These are phyloP conservation scores for Aspergillus homomorphus DNA, from an alignment of 495 filamentous ascomycete genomes.

Conservation along the genomic window DNA sequence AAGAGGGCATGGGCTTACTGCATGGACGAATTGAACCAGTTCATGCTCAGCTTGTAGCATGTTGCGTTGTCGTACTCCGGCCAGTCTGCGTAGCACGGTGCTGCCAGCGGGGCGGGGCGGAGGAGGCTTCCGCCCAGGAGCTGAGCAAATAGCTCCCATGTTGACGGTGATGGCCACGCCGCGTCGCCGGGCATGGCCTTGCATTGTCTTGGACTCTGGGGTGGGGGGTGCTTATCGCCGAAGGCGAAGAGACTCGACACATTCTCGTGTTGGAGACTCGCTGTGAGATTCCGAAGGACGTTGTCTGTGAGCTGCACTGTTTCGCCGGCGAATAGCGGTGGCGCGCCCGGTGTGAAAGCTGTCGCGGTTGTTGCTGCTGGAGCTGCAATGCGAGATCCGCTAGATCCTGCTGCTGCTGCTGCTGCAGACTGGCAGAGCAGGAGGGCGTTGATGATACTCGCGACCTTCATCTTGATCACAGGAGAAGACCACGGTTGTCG, in stretches of 20 bases:
- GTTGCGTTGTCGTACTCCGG: conserved; percentile 43
- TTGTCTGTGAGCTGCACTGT: not conserved
- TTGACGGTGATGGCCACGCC: conserved; percentile 39
- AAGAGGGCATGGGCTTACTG: conserved; percentile 23
- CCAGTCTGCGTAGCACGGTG: conserved; percentile 50
- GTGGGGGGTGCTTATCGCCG: not conserved
- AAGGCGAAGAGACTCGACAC: not conserved
- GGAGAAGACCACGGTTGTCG: no score
- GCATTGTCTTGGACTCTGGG: conserved; percentile 25
- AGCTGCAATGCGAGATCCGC: no score
- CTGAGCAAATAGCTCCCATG: conserved; percentile 46
- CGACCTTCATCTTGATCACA: no score
- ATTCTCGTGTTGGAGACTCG: not conserved
- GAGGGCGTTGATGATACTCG: no score
- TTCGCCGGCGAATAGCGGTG: not conserved
- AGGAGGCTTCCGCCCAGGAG: conserved; percentile 49
- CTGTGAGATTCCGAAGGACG: not conserved
- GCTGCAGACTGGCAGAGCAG: not conserved
- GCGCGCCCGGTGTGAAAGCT: not conserved
- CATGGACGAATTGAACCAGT: conserved; percentile 27
- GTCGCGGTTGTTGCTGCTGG: not conserved
- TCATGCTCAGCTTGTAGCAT: conserved; percentile 29
- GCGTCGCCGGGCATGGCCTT: conserved; percentile 50
- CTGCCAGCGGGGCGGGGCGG: conserved; percentile 52
- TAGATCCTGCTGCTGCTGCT: not conserved